Conservation (phyloP, 768 basidiomycete species). For the Sporobolomyces roseus region DNA sequence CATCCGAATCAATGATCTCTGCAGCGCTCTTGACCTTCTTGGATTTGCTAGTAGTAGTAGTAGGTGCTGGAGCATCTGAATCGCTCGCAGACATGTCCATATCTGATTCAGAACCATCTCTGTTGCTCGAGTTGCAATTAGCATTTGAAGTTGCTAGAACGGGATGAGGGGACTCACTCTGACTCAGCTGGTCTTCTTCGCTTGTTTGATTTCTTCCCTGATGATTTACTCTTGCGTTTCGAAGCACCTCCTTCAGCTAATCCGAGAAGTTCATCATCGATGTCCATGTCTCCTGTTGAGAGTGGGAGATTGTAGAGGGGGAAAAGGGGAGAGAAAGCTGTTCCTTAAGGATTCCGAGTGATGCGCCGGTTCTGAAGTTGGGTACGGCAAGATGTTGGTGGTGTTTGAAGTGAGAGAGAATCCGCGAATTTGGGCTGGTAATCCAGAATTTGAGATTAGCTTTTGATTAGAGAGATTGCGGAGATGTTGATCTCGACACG, state of each 20-base stretch:
- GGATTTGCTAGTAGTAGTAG: constrained; percentile 47
- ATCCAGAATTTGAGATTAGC: no score
- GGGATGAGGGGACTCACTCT: constrained; percentile 4
- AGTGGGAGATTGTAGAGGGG: no score
- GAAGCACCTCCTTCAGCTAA: constrained; percentile 65
- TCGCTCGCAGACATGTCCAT: constrained; percentile 56
- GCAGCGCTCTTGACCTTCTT: constrained; percentile 31
- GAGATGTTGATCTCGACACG: no score
- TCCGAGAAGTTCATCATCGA: constrained; percentile 68
- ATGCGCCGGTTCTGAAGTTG: no score
- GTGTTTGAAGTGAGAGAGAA: no score
- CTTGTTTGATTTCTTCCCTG: constrained; percentile 28
- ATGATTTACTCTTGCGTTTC: constrained; percentile 24
- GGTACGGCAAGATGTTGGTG: no score
- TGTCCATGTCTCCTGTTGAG: constrained; percentile 26
- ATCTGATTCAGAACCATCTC: constrained; percentile 31
- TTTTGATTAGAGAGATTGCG: no score
- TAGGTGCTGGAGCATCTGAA: constrained; percentile 48
- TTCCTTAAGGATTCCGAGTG: no score
- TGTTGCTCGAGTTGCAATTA: background rate
- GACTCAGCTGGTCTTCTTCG: constrained; percentile 27
- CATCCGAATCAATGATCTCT: constrained; percentile 54
- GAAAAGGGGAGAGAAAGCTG: no score
- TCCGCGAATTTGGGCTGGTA: no score
- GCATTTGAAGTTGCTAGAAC: background rate